These are phyloP conservation scores for Kluyveromyces dobzhanskii DNA, from an alignment of 805 yeast species.

Conservation along the genomic window DNA sequence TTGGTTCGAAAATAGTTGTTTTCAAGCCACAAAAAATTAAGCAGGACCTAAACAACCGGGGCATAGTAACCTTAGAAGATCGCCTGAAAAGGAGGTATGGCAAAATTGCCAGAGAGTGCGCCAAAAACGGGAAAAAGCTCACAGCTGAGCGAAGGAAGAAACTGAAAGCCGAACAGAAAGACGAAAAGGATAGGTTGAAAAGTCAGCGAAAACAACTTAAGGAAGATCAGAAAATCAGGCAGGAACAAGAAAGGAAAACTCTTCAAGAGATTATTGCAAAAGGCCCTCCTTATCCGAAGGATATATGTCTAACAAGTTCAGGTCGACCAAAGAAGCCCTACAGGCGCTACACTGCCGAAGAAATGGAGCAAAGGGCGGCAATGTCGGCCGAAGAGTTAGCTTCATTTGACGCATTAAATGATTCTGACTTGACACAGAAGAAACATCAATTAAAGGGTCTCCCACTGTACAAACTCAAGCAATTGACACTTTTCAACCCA, in stretches of 20 bases:
- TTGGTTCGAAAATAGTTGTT: constrained; percentile 10
- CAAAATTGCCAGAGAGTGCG: constrained; percentile 20
- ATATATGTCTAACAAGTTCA: constrained; percentile 23
- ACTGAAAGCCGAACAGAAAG: constrained; percentile 7
- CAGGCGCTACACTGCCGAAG: constrained; percentile 28
- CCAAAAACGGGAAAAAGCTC: constrained; percentile 21
- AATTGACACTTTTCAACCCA: constrained; percentile 23
- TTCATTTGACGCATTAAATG: constrained; percentile 10
- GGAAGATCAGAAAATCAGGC: constrained; percentile 15
- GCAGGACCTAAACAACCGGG: constrained; percentile 1
- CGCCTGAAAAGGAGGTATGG: constrained; percentile 15
- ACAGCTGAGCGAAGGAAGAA: constrained; percentile 11
- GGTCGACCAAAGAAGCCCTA: constrained; percentile 29
- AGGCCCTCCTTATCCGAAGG: constrained; percentile 29
- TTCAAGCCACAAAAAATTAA: constrained; percentile 7
- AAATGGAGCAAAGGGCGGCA: constrained; percentile 19
- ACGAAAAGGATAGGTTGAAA: constrained; percentile 8
- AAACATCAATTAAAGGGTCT: constrained; percentile 13
- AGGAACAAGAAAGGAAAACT: constrained; percentile 20
- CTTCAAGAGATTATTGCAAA: constrained; percentile 24
- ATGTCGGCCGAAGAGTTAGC: constrained; percentile 13
- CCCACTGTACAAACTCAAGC: constrained; percentile 20
- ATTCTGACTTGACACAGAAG: constrained; percentile 13
- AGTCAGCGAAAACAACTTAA: constrained; percentile 16
- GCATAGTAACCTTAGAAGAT: constrained; percentile 9